Evolutionary conservation across 345 rosid species (phyloP), one percentile per base, ranked within the genome.

Genomic region (Ricinus communis): DNA sequence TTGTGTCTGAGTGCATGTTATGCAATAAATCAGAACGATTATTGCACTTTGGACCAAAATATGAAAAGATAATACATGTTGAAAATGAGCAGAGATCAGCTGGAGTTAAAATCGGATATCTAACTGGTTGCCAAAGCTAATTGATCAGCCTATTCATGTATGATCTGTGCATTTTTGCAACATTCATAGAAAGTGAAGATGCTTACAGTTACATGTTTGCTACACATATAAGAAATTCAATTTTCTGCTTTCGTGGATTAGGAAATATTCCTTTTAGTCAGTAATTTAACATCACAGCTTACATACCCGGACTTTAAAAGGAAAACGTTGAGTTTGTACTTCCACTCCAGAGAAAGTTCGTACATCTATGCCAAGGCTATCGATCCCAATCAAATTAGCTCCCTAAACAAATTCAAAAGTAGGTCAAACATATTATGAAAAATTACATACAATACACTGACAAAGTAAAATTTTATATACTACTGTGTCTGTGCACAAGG

Each of bases 311-410:
- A 54, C 78, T 79, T 91, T 91, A 84, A 94, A 94, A 66, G 97
- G 97, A 78, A 94, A 94, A 53, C 99, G 90, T 83, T 90, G 93
- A 64, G 99, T 91, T 78, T 73, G 80, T 75, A 87, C 90, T 89
- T 91, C 90, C 56, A 71, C 73, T 12, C 97, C 96, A 36, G 81
- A 80, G 76, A 71, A 85, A 71, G 88, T 79, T 76, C 97, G 83
- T 8, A 94, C 98, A 80, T 94, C 97, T 80, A 94, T 74, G 57
- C 98, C 98, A 16, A 94, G 91, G 76, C 96, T 91, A 83, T 94
- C 97, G 55, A 94, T 86, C 68, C 91, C 95, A 61, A 91, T 85
- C 85, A 91, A 70, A 68, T 85, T 82, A 18, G 92, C 97, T 73
- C 82, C 83, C 98, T 94, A 49, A 56, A 66, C 3, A 66, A n/a